These are phyloP conservation scores for Pseudomicrostroma phylloplanum DNA, from an alignment of 1,284 basidiomycete genomes.

Conservation along the genomic window DNA sequence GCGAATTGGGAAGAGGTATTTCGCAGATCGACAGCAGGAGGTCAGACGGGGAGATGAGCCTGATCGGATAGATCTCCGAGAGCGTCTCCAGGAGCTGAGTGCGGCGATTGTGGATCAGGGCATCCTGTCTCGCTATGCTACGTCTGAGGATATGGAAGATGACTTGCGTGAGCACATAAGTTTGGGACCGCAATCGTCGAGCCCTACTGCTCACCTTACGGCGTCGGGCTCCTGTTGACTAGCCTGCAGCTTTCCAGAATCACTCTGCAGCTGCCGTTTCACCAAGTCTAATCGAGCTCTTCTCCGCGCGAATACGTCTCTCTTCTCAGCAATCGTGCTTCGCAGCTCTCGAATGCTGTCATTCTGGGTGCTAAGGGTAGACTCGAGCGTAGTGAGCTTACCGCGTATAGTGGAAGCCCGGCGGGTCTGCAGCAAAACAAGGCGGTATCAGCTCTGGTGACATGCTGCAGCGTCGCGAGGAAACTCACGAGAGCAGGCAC, in stretches of 20 bases:
- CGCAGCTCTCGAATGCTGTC: not conserved
- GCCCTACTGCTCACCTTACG: too few relatives aligned
- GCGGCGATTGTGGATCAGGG: slow-evolving; percentile 5
- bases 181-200: too few relatives aligned
- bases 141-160: too few relatives aligned
- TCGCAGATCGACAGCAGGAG: slow-evolving; percentile 45
- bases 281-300: not conserved
- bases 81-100: slow-evolving; percentile 32
- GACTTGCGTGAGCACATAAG: too few relatives aligned
- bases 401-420: too few relatives aligned
- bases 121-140: not conserved
- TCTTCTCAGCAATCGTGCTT: not conserved
- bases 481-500: too few relatives aligned
- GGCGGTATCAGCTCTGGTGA: too few relatives aligned
- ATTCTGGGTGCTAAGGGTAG: not conserved
- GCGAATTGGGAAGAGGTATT: slow-evolving; percentile 36
- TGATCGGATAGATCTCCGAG: slow-evolving; percentile 45
- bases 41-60: slow-evolving; percentile 35
- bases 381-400: not conserved
- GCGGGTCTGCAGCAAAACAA: too few relatives aligned
- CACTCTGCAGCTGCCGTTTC: not conserved
- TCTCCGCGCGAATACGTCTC: not conserved
- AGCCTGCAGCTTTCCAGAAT: not conserved
- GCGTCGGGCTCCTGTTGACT: too few relatives aligned
- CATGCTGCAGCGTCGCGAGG: too few relatives aligned